Evolutionary conservation across 495 filamentous ascomycete genomes (phyloP), one percentile per base, ranked within the genome.

Genomic region (Penicillium antarcticum): DNA sequence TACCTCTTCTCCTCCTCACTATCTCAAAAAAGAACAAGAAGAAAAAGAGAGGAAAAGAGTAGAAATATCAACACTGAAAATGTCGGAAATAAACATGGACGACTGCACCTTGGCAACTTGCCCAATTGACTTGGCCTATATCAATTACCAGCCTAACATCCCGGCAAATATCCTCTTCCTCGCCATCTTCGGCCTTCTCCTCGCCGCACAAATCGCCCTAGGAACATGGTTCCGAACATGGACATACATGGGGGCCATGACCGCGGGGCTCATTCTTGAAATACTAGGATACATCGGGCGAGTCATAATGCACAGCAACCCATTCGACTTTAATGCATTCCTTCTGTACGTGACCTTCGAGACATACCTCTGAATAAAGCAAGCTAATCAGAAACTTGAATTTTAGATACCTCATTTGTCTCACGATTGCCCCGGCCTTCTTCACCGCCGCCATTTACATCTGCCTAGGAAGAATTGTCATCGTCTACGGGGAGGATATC

Each of bases 361-460:
- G 23, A 21, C 40, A 34, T 48, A 17, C 32, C 17, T 11, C 38
- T 38, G 45, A 53, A 41, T 37, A 13, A 36, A 19, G 17, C 35
- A 46, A 32, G 21, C 49, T 49, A 52, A 48, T 37, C 18, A 24
- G 31, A 29, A 51, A 23, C 19, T 48, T 14, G 39, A 13, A 3
- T 9, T 43, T 32, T 38, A 75, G 70, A 34, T 75, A 79, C 49
- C 63, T 82, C 23, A 72, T 84, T 55, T 62, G 55, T 38, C 66
- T 82, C 8, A 82, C 79, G 7, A 76, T 83, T 51, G 78, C 68
- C 3, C 80, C 80, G 8, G 79, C 80, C 47, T 79, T 85, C 58
- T 63, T 84, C 51, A 70, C 73, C 29, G 81, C 79, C 11, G 71
- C 68, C 14, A 74, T 85, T 53, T 85, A 85, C 58, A 65, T 84